A percentile compares a stretch with the other conserved stretches of the same genome.
These are phyloP conservation scores for Thuidium tamariscinum DNA, from an alignment of 225 moss, liverwort and hornwort genomes.

Conservation along the genomic window DNA sequence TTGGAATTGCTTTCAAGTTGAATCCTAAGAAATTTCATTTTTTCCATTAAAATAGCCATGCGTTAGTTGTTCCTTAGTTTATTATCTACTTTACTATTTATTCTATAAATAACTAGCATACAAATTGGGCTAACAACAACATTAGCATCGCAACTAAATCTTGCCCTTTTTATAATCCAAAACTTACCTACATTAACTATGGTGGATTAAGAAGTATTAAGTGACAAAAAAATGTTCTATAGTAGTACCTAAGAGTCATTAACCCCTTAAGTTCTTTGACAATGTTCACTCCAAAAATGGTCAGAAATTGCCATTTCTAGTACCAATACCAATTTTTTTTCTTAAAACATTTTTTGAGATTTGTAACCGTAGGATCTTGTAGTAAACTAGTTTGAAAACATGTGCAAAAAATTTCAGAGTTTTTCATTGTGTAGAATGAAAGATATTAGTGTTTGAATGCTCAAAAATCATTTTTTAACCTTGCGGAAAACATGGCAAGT, in stretches of 20 bases:
- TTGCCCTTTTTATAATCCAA: neutral
- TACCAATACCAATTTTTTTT: no score
- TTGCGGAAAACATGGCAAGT: no score
- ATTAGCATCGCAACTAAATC: neutral
- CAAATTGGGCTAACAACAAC: neutral
- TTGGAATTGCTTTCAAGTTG: neutral
- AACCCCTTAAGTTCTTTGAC: no score
- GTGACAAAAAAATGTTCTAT: rapidly evolving
- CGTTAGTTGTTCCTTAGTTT: neutral
- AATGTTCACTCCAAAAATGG: no score
- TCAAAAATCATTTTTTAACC: no score
- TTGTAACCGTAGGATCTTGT: no score
- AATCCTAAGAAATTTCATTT: neutral
- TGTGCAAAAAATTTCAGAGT: no score
- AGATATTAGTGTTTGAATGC: no score
- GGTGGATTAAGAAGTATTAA: rapidly evolving
- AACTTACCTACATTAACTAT: neutral
- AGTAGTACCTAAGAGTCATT: neutral
- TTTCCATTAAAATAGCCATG: neutral
- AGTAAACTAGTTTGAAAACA: no score
- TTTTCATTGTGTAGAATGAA: no score
- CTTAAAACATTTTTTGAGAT: no score
- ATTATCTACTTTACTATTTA: neutral
- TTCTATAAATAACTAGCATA: rapidly evolving
- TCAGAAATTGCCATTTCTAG: no score